Base-by-base conservation (phyloP, 768 basidiomycete species). In the Tylopilus plumbeoviolaceoides region DNA sequence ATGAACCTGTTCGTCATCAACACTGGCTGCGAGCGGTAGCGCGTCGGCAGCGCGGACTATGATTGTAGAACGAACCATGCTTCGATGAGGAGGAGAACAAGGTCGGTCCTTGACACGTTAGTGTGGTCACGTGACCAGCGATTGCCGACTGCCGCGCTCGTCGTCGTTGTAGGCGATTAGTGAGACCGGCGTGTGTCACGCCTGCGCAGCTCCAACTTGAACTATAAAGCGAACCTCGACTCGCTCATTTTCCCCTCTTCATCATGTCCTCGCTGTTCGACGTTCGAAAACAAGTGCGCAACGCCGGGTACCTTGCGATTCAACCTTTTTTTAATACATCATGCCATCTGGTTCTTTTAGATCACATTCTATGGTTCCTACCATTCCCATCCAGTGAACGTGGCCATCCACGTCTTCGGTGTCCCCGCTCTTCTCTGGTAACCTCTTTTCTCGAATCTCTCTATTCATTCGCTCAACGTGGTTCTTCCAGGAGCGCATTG, bases 351-450 rank as follows among this genome's bases (percentile, higher is more conserved):
- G 48, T 35, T 54, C 54, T 47, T 18, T 23, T 55, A 97, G 92
- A 79, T 98, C 64, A 77, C 85, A 23, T 95, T 95, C 76, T 98
- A 98, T 68, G 92, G 91, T 18, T 86, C 92, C 47, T 97, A 97
- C 71, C 94, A 97, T 70, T 76, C 83, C 15, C 86, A 95, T 68
- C 82, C 81, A 25, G 72, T 83, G 56, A 98, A 98, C 68, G 72
- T 98, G 58, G 69, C 79, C 50, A 91, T 98, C 56, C 95, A 98
- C 69, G 75, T 94, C 60, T 63, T 90, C 54, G 92, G 84, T 58
- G 92, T 95, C 12, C 94, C 94, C 7, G 64, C 87, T 54, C 77
- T 97, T 55, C 66, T 91, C 51, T 98, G 92, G 93, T 89, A 60
- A 55, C 42, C 75, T 3, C 12, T 55, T 41, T 59, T 53, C 41